Base-by-base conservation (phyloP, 1,284 basidiomycete genomes). In the Rhodotorula sp. region DNA sequence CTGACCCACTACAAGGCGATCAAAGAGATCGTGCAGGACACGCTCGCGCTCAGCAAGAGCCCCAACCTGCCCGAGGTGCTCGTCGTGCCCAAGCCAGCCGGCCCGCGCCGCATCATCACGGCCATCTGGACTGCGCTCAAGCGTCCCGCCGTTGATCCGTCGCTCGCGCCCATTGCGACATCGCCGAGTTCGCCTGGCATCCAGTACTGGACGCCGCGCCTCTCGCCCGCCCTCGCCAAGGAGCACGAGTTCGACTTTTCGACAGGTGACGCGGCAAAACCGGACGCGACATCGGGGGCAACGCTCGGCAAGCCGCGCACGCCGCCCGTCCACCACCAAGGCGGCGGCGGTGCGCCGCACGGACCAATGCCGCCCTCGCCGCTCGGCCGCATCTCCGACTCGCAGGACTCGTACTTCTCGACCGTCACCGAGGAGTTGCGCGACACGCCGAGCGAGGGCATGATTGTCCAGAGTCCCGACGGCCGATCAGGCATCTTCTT, bases 401-500 rank as follows among this genome's bases (percentile, higher is more conserved):
- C 69, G 14, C 67, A 70, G 17, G 70, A 70, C 23, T 77, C 75
- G 77, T 98, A 97, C 82, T 97, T 98, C 78, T 88, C 91, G 72
- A 85, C 88, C 3, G 88, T 84, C 1, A 82, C 87, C 16, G 84
- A 87, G 64, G 88, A 74, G 45, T 60, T 89, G 77, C 85, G 91
- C 12, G 89, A 90, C 9, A 84, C 87, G 0, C 90, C 91, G 0
- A 90, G 91, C 3, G 72, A 78, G 56, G 96, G 96, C 0, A 86
- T 97, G 27, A 87, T 98, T 56, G 90, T 99, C 63, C 92, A 95
- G 75, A 92, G 89, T 79, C 92, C 92, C 0, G 93, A 97, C 79
- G 96, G 96, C 0, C 88, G 93, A 73, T 91, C 93, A 0, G 88
- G 92, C 27, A 95, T 99, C 74, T 93, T 94, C 83, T 99, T 99